phyloP scores from a whole-genome alignment of 805 yeast genomes.

The Kodamaea jinghongensis region DNA sequence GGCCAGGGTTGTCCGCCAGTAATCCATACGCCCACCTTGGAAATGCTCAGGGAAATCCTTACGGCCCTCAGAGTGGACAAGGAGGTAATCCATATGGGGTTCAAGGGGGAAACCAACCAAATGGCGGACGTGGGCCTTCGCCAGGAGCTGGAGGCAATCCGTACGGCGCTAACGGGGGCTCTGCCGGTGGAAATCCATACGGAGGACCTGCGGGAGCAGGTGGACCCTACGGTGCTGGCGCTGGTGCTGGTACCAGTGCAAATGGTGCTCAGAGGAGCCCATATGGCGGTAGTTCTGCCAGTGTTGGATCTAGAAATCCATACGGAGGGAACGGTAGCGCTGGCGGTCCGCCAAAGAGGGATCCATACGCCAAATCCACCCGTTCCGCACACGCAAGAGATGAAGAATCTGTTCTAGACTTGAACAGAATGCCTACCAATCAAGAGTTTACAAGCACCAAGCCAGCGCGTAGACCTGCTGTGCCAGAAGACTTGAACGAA shows the following conservation, averaged over 20 bases:
- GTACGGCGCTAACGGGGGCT: not conserved
- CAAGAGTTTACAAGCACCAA: slow-evolving; percentile 18
- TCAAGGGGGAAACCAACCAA: not conserved
- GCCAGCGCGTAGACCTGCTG: slow-evolving; percentile 20
- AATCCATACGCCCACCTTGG: slow-evolving; percentile 40
- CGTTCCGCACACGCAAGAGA: slow-evolving; percentile 15
- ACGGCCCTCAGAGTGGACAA: slow-evolving; percentile 1
- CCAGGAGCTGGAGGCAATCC: slow-evolving; percentile 6
- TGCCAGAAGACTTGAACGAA: slow-evolving; percentile 32
- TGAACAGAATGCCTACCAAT: slow-evolving; percentile 37
- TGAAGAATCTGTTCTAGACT: slow-evolving; percentile 32
- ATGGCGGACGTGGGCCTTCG: not conserved
- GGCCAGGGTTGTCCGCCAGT: slow-evolving; percentile 39
- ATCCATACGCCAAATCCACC: not conserved
- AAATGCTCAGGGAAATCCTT: slow-evolving; percentile 8
- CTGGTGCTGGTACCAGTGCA: not conserved
- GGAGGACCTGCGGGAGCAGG: slow-evolving; percentile 1
- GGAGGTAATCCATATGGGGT: not conserved
- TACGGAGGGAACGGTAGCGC: slow-evolving; percentile 1
- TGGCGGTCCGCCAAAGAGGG: not conserved
- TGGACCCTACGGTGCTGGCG: slow-evolving; percentile 8
- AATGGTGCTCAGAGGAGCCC: slow-evolving; percentile 6
- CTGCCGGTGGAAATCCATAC: slow-evolving; percentile 2
- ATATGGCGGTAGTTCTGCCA: slow-evolving; percentile 5
- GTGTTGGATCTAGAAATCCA: slow-evolving; percentile 1